These are phyloP conservation scores for Oligophagozyma castellii DNA, from an alignment of 1,139 yeast species.

Conservation along the genomic window DNA sequence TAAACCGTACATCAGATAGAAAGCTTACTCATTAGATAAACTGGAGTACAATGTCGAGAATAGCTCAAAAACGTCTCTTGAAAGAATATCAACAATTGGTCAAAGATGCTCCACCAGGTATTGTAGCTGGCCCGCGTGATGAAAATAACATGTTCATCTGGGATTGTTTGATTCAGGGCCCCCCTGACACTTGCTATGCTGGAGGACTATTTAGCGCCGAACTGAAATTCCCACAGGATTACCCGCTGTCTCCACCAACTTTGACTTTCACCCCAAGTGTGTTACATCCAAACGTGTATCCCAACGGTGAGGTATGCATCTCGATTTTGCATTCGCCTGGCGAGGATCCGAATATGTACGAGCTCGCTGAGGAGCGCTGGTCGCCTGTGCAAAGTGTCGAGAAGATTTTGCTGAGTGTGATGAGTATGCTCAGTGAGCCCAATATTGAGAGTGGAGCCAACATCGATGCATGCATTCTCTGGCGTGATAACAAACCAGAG, in stretches of 20 bases:
- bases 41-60: constrained; percentile 32
- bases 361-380: constrained; percentile 93
- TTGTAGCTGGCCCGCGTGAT: constrained; percentile 77
- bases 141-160: constrained; percentile 77
- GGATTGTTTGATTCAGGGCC: constrained; percentile 91
- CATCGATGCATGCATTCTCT: constrained; percentile 87
- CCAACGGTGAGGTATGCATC: constrained; percentile 92
- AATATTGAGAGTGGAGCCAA: constrained; percentile 95
- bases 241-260: constrained; percentile 84
- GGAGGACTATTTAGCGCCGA: constrained; percentile 85
- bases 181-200: constrained; percentile 85
- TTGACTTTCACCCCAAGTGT: constrained; percentile 75
- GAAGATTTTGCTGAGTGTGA: constrained; percentile 79
- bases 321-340: constrained; percentile 94
- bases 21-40: no score
- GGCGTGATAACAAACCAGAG: constrained; percentile 71
- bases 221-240: constrained; percentile 74
- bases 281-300: constrained; percentile 84
- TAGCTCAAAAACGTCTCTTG: constrained; percentile 76
- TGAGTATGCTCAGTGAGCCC: constrained; percentile 95
- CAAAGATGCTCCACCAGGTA: constrained; percentile 87
- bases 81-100: constrained; percentile 81
- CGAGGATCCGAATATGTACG: constrained; percentile 92
- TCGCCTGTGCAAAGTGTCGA: constrained; percentile 95
- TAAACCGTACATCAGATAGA: no score